Conservation (phyloP, 2,329 filamentous ascomycete genomes). For the Sporothrix brunneoviolacea region DNA sequence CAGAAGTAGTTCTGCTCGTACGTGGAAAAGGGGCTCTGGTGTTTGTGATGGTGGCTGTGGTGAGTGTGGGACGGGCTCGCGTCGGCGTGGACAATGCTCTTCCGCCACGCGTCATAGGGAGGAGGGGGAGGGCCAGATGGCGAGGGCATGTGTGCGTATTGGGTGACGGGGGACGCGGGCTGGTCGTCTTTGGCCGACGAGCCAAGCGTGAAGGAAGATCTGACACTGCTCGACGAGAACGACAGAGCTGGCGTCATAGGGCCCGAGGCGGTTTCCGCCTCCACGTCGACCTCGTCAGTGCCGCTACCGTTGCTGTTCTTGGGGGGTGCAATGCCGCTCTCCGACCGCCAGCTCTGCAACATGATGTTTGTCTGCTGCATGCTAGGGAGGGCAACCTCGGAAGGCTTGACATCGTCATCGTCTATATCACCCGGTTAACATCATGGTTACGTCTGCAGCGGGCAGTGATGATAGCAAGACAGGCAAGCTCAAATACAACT, state of each 20-base stretch:
- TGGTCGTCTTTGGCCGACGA: neutral
- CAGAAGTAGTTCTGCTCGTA: constrained; percentile 16
- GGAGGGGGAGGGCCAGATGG: constrained; percentile 12
- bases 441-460: neutral
- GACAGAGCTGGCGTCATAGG: constrained; percentile 10
- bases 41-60: neutral
- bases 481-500: too few species aligned
- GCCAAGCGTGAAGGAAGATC: constrained; percentile 12
- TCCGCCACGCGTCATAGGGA: constrained; percentile 14
- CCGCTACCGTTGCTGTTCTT: neutral
- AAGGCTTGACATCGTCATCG: neutral
- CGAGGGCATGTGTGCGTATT: constrained; percentile 1
- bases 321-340: neutral
- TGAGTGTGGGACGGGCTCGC: neutral
- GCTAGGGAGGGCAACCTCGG: constrained; percentile 14
- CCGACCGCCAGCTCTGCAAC: constrained; percentile 16
- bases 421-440: neutral
- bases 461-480: neutral
- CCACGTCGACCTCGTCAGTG: neutral
- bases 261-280: neutral
- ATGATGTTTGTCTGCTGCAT: constrained; percentile 19
- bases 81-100: constrained; percentile 6
- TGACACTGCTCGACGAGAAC: constrained; percentile 6
- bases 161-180: neutral
- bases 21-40: constrained; percentile 6